Evolutionary conservation across 441 rosid species (phyloP).

Genomic region (Adansonia madagascariensis): DNA sequence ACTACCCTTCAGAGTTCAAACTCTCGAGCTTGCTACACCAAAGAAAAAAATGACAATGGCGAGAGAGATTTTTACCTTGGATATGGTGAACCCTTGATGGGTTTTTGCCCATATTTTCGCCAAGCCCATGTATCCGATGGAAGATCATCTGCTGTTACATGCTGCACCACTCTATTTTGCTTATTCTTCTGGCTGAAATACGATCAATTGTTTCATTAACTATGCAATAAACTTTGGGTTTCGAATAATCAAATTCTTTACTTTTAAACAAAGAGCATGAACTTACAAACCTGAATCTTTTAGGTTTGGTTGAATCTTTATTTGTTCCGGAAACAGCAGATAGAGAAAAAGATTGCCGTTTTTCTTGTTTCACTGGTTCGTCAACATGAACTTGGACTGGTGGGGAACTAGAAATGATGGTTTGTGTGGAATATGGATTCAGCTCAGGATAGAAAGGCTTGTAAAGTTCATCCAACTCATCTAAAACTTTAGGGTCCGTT

Average conservation of each 20-base stretch:
- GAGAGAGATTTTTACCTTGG: conserved; percentile 45
- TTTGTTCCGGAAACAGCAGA: neutral
- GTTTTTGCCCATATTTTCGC: conserved; percentile 84
- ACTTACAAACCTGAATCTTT: conserved; percentile 51
- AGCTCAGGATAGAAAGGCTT: conserved; percentile 48
- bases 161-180: conserved; percentile 57
- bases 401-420: conserved; percentile 36
- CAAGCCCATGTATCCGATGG: conserved; percentile 72
- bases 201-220: conserved; percentile 7
- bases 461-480: conserved; percentile 54
- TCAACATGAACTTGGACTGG: conserved; percentile 39
- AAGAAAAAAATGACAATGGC: neutral
- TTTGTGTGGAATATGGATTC: conserved; percentile 38
- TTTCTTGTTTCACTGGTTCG: conserved; percentile 28
- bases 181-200: conserved; percentile 57
- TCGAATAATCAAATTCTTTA: neutral
- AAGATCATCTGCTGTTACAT: conserved; percentile 48
- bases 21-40: neutral
- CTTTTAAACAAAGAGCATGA: neutral
- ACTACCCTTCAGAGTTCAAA: neutral
- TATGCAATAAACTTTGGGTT: neutral
- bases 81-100: conserved; percentile 70
- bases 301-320: conserved; percentile 38
- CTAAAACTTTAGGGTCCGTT: conserved; percentile 39
- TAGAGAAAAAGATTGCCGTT: conserved; percentile 29